Evolutionary conservation across 179 eudicot genomes (phyloP).

Genomic region (Amaranthus tricolor): DNA sequence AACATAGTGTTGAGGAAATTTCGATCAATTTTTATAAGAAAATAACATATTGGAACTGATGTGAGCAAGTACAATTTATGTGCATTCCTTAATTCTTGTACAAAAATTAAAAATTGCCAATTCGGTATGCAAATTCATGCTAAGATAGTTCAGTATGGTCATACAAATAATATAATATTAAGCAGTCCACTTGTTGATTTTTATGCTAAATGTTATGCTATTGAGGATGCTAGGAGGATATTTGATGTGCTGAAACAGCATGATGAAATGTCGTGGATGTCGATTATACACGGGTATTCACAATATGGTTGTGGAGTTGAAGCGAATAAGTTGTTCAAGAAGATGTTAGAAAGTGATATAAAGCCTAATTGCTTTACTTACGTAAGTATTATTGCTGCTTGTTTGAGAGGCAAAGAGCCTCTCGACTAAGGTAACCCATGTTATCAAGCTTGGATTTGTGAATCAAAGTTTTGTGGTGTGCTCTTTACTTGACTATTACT

Average conservation of each 20-base stretch:
- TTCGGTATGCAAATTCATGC: constrained; percentile 44
- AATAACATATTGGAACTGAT: constrained; percentile 11
- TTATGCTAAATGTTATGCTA: constrained; percentile 34
- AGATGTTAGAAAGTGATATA: constrained; percentile 27
- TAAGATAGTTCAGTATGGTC: constrained; percentile 29
- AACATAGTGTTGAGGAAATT: background rate
- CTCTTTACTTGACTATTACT: constrained; percentile 32
- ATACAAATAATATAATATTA: constrained; percentile 34
- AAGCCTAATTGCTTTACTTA: constrained; percentile 40
- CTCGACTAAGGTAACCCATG: constrained; percentile 31
- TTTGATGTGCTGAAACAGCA: constrained; percentile 36
- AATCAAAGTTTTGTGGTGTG: constrained; percentile 22
- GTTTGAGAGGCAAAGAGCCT: constrained; percentile 9
- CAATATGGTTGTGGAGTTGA: constrained; percentile 24
- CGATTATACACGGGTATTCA: constrained; percentile 33
- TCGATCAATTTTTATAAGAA: constrained; percentile 17
- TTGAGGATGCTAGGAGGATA: constrained; percentile 35
- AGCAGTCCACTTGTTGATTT: constrained; percentile 38
- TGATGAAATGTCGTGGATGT: constrained; percentile 39
- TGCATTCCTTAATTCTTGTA: constrained; percentile 28
- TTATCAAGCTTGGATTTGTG: constrained; percentile 29
- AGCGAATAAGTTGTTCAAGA: constrained; percentile 27
- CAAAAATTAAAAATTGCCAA: constrained; percentile 27
- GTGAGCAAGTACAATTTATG: constrained; percentile 39
- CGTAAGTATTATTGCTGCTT: constrained; percentile 26